phyloP scores from a whole-genome alignment of 768 basidiomycete species.

The Tylopilus rubrobrunneus region DNA sequence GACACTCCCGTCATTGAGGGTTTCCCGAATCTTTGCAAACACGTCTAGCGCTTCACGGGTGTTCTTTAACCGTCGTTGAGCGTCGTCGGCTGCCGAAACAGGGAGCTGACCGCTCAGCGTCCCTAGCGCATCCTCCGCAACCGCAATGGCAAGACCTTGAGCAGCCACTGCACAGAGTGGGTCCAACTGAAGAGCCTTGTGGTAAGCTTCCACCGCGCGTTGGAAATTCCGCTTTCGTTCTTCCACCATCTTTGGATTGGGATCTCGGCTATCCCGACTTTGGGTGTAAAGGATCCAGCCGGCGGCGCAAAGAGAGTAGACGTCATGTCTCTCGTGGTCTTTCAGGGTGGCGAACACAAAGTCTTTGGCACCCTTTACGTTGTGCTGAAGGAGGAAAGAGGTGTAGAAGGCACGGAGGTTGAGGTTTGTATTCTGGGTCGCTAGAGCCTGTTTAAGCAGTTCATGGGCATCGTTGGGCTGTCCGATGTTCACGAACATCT shows the following conservation, averaged over 20 bases:
- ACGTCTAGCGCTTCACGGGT: conserved; percentile 85
- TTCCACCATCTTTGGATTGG: conserved; percentile 41
- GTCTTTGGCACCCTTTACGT: conserved; percentile 71
- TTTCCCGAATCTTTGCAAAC: conserved; percentile 89
- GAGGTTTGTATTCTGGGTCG: conserved; percentile 71
- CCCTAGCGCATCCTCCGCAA: conserved; percentile 88
- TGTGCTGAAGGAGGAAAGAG: conserved; percentile 83
- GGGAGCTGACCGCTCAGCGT: conserved; percentile 52
- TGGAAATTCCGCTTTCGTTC: conserved; percentile 78
- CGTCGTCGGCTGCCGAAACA: conserved; percentile 56
- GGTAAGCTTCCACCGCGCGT: conserved; percentile 86
- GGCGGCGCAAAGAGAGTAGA: conserved; percentile 87
- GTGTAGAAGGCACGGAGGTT: conserved; percentile 93
- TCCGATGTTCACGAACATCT: conserved; percentile 67
- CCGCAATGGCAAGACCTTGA: conserved; percentile 90
- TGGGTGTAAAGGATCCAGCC: conserved; percentile 85
- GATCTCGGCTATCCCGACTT: conserved; percentile 79
- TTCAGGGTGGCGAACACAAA: conserved; percentile 89
- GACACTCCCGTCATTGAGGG: conserved; percentile 75
- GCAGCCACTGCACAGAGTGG: conserved; percentile 89
- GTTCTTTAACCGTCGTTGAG: conserved; percentile 60
- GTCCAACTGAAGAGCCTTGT: conserved; percentile 84
- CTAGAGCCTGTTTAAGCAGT: conserved; percentile 83
- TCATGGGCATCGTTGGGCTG: conserved; percentile 81
- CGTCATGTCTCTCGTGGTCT: conserved; percentile 80